These are phyloP conservation scores for Rauvolfia tetraphylla DNA, from an alignment of 257 asterid species.

Conservation along the genomic window DNA sequence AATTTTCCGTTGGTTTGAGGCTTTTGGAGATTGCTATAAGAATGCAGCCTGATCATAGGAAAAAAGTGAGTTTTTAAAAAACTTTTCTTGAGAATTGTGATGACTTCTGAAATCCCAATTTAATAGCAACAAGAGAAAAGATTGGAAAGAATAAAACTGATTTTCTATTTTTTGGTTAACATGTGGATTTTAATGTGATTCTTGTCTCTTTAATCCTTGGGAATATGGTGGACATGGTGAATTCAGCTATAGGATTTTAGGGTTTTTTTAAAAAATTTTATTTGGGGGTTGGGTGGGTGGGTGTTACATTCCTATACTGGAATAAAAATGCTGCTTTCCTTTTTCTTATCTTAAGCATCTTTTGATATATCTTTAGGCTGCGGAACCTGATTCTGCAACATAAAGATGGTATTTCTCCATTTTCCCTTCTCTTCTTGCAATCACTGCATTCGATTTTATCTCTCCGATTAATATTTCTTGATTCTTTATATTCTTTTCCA, in stretches of 20 bases:
- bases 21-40: constrained; percentile 17
- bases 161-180: not conserved
- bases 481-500: not conserved
- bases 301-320: constrained; percentile 10
- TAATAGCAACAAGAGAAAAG: not conserved
- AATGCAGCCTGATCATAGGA: constrained; percentile 83
- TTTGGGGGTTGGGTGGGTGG: no score
- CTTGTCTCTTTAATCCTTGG: constrained; percentile 13
- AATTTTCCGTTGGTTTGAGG: not conserved
- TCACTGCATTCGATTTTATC: constrained; percentile 5
- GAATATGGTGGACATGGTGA: constrained; percentile 15
- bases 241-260: constrained; percentile 1
- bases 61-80: constrained; percentile 56
- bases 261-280: no score
- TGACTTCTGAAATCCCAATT: not conserved
- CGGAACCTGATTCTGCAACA: constrained; percentile 16
- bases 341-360: constrained; percentile 15
- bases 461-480: not conserved
- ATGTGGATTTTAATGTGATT: constrained; percentile 18
- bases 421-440: not conserved
- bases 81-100: not conserved
- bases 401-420: not conserved
- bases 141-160: not conserved
- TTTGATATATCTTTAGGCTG: constrained; percentile 15
- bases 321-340: constrained; percentile 20